A percentile compares a stretch with the other conserved stretches of the same genome.
Conservation (phyloP, 2,329 filamentous ascomycete genomes). For the Ophiostoma angusticollis region DNA sequence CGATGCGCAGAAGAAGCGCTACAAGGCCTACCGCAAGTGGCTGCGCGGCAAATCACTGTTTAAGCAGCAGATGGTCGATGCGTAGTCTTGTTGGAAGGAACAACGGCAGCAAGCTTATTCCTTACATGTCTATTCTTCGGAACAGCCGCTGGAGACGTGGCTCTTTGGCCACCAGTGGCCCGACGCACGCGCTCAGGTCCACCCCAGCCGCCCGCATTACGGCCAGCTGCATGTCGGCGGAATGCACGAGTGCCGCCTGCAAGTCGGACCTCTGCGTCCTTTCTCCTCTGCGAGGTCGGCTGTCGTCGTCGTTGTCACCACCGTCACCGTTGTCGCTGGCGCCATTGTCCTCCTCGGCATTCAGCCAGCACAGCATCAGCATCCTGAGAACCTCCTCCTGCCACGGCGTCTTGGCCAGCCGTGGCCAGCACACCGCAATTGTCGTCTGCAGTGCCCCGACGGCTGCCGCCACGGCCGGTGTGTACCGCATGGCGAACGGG, state of each 20-base stretch:
- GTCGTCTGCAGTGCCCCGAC: conserved; percentile 41
- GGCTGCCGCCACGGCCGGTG: conserved; percentile 40
- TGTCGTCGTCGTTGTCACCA: conserved; percentile 1
- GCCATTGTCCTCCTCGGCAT: conserved; percentile 29
- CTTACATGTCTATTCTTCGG: background rate
- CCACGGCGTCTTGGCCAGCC: conserved; percentile 42
- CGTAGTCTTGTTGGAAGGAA: conserved; percentile 16
- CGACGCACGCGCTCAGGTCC: conserved; percentile 18
- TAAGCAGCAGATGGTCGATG: conserved; percentile 62
- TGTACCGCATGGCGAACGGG: conserved; percentile 48
- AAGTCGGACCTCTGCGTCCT: conserved; percentile 17
- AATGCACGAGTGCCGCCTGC: conserved; percentile 20
- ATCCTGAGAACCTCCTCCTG: conserved; percentile 51
- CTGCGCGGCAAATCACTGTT: conserved; percentile 88
- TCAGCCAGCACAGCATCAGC: conserved; percentile 50
- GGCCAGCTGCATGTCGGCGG: conserved; percentile 24
- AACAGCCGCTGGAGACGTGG: conserved; percentile 24
- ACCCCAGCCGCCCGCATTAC: conserved; percentile 17
- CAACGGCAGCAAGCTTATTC: background rate
- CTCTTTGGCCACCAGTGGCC: conserved; percentile 26
- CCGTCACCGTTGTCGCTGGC: conserved; percentile 16
- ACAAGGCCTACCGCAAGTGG: conserved; percentile 95
- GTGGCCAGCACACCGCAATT: conserved; percentile 55
- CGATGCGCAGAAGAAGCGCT: conserved; percentile 81
- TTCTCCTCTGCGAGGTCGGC: no score